Evolutionary conservation across 129 eudicot species (phyloP).

Genomic region (Helichrysum umbraculigerum): DNA sequence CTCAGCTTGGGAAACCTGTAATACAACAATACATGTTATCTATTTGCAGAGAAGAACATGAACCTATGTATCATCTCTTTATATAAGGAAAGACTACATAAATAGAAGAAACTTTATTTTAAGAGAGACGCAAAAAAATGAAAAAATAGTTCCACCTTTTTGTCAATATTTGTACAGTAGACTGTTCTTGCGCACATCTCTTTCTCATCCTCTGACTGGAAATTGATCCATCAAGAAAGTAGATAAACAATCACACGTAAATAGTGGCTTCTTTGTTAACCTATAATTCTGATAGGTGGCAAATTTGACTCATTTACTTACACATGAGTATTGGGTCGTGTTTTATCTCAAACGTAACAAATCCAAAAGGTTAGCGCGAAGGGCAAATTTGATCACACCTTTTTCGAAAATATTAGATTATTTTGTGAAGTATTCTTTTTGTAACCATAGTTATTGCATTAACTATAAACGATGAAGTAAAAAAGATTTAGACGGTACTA

Average conservation of each 20-base stretch:
- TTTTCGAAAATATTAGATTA: neutral
- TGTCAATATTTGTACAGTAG: conserved; percentile 97
- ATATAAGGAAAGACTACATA: too few species aligned
- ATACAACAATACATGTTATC: neutral
- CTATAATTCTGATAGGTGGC: conserved; percentile 2
- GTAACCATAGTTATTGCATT: neutral
- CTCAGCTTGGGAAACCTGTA: conserved; percentile 86
- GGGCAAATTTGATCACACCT: neutral
- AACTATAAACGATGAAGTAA: neutral
- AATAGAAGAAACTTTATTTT: too few species aligned
- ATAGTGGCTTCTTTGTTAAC: conserved; percentile 24
- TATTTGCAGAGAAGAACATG: too few species aligned
- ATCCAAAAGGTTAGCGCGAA: neutral
- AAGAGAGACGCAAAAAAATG: neutral
- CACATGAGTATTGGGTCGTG: neutral
- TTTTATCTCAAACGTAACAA: neutral
- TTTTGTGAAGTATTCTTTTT: neutral
- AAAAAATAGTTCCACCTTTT: conserved; percentile 53
- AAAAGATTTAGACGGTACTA: neutral
- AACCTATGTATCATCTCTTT: too few species aligned
- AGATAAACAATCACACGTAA: conserved; percentile 1
- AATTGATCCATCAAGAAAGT: conserved; percentile 16
- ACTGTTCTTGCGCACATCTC: conserved; percentile 99
- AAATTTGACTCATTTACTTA: neutral
- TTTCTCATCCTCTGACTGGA: conserved; percentile 94